Percentiles rank a stretch among this genome's conserved stretches.
Evolutionary conservation across 805 yeast species (phyloP).

Genomic region (Candida sonorensis): DNA sequence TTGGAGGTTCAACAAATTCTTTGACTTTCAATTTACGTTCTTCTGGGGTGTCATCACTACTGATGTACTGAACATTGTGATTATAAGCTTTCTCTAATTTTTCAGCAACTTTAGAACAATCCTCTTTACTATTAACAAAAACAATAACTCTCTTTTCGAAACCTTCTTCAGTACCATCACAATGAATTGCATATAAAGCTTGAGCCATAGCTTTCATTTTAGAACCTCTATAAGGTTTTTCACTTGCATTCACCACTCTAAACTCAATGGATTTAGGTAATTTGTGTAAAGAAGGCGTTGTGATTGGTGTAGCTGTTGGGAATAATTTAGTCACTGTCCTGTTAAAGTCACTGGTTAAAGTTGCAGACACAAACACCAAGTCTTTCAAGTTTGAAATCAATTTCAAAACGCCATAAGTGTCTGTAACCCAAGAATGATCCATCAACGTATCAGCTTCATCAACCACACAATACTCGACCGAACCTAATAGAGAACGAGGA

Average conservation of each 20-base stretch:
- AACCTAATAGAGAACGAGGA: slow-evolving; percentile 32
- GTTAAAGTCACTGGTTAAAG: slow-evolving; percentile 76
- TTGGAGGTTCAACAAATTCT: slow-evolving; percentile 61
- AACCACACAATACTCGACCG: slow-evolving; percentile 57
- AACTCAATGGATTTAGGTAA: slow-evolving; percentile 73
- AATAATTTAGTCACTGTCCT: slow-evolving; percentile 51
- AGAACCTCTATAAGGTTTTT: slow-evolving; percentile 77
- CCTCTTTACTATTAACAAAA: slow-evolving; percentile 72
- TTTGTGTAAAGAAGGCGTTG: slow-evolving; percentile 78
- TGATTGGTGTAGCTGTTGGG: slow-evolving; percentile 59
- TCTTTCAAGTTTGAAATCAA: slow-evolving; percentile 47
- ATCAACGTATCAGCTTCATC: slow-evolving; percentile 94
- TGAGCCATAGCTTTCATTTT: slow-evolving; percentile 83
- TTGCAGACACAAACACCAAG: slow-evolving; percentile 79
- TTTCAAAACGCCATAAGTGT: slow-evolving; percentile 51
- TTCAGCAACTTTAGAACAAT: slow-evolving; percentile 52
- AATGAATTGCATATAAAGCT: slow-evolving; percentile 75
- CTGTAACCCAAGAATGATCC: slow-evolving; percentile 70
- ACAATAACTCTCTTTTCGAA: slow-evolving; percentile 73
- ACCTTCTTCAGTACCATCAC: slow-evolving; percentile 76
- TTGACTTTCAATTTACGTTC: slow-evolving; percentile 52
- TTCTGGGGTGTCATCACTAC: slow-evolving; percentile 56
- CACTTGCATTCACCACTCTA: slow-evolving; percentile 66
- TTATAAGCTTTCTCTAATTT: slow-evolving; percentile 42
- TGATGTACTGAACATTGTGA: slow-evolving; percentile 58